Percentiles rank a stretch among this genome's conserved stretches.
Evolutionary conservation across 2,329 filamentous ascomycete species (phyloP).

Genomic region (Trichoderma oligosporum): DNA sequence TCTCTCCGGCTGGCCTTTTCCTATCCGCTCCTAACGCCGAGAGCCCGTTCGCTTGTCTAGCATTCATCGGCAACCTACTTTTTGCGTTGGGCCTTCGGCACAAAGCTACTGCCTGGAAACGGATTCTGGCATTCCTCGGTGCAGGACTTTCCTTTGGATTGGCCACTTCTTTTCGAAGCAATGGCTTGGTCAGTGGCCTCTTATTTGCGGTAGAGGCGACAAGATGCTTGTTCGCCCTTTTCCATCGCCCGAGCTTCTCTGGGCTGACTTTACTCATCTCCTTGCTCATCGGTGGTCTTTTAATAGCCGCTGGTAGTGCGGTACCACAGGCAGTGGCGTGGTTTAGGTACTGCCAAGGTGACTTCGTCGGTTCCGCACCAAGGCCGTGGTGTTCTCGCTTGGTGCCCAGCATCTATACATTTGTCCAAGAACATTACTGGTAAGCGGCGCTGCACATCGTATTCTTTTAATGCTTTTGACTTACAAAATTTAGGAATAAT

Average conservation of each 20-base stretch:
- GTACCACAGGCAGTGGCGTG: constrained; percentile 76
- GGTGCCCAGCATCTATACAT: constrained; percentile 86
- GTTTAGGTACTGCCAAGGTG: constrained; percentile 57
- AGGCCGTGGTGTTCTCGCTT: constrained; percentile 70
- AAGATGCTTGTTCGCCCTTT: constrained; percentile 31
- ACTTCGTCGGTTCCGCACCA: constrained; percentile 29
- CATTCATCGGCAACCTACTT: constrained; percentile 67
- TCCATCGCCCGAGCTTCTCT: constrained; percentile 29
- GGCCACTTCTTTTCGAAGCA: constrained; percentile 73
- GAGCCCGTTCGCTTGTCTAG: constrained; percentile 71
- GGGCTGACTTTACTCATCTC: constrained; percentile 52
- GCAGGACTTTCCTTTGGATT: constrained; percentile 68
- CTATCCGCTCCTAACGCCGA: constrained; percentile 84
- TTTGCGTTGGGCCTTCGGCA: constrained; percentile 52
- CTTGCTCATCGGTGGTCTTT: constrained; percentile 62
- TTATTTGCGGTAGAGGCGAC: constrained; percentile 64
- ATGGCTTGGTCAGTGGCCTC: constrained; percentile 78
- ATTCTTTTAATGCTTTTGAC: not conserved
- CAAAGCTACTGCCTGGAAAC: constrained; percentile 26
- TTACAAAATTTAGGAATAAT: constrained; percentile 62
- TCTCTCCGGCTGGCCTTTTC: constrained; percentile 87
- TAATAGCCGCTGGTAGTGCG: constrained; percentile 63
- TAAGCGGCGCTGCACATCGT: constrained; percentile 41
- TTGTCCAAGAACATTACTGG: constrained; percentile 90
- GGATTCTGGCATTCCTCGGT: constrained; percentile 53